Evolutionary conservation across 352 stramenopile genomes (phyloP).

Genomic region (Phytopythium mirpurense): DNA sequence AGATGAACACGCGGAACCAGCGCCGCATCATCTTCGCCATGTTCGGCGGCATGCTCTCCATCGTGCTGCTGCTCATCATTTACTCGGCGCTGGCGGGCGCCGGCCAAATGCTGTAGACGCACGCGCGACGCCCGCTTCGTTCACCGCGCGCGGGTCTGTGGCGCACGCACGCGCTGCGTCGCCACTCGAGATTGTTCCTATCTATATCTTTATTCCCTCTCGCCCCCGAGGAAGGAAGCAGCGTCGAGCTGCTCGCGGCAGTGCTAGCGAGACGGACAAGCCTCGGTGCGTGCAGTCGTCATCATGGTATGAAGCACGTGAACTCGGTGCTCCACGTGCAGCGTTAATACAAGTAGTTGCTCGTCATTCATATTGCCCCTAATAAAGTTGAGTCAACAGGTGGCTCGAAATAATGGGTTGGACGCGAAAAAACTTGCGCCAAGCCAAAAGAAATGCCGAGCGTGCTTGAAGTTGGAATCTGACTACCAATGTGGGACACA

Average conservation of each 20-base stretch:
- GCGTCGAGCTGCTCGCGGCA: not conserved
- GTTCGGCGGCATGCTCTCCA: slow-evolving; percentile 61
- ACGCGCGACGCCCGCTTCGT: slow-evolving; percentile 1
- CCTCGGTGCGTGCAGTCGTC: not conserved
- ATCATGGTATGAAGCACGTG: not conserved
- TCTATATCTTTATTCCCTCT: slow-evolving; percentile 4
- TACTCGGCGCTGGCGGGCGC: slow-evolving; percentile 41
- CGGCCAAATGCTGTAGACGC: slow-evolving; percentile 5
- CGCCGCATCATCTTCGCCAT: slow-evolving; percentile 68
- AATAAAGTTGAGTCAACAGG: no score
- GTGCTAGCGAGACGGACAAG: not conserved
- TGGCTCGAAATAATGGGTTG: not conserved
- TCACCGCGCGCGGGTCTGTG: not conserved
- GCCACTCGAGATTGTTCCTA: not conserved
- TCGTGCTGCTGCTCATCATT: slow-evolving; percentile 66
- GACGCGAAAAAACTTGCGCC: no score
- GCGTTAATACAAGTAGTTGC: no score
- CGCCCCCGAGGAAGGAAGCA: not conserved
- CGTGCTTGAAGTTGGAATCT: no score
- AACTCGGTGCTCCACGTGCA: not conserved
- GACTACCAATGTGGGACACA: no score
- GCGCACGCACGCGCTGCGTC: no score
- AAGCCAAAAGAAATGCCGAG: no score
- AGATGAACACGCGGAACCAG: slow-evolving; percentile 53
- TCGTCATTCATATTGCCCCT: no score